Evolutionary conservation across 345 rosid species (phyloP).

Genomic region (Brassica napus): DNA sequence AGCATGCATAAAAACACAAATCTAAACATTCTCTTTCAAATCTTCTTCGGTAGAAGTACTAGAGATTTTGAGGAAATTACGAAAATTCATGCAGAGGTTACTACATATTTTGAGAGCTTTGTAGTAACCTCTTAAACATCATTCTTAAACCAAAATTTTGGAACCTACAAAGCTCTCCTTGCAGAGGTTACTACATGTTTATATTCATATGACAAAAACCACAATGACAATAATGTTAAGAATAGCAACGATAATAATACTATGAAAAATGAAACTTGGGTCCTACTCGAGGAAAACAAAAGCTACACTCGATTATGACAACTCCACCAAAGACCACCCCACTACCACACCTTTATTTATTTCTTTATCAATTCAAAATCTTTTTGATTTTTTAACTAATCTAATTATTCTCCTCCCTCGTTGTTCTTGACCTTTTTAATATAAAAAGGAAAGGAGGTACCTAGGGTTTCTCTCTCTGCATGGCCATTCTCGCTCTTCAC

Average conservation of each 20-base stretch:
- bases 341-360: conserved; percentile 40
- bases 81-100: no score
- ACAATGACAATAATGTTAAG: conserved; percentile 24
- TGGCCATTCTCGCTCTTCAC: conserved; percentile 43
- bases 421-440: conserved; percentile 33
- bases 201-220: conserved; percentile 17
- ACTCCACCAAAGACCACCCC: conserved; percentile 48
- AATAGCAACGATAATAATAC: conserved; percentile 11
- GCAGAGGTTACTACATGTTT: conserved; percentile 10
- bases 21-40: not conserved
- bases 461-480: conserved; percentile 46
- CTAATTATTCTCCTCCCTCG: conserved; percentile 28
- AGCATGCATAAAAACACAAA: not conserved
- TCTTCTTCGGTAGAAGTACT: not conserved
- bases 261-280: conserved; percentile 29
- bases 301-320: conserved; percentile 47
- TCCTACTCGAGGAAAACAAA: conserved; percentile 37
- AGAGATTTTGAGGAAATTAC: not conserved
- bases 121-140: not conserved
- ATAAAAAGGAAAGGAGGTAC: conserved; percentile 12
- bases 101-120: no score
- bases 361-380: conserved; percentile 26
- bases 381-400: conserved; percentile 23
- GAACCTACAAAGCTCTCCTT: conserved; percentile 8
- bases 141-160: not conserved